Base-by-base conservation (phyloP, 768 basidiomycete species). In the Boletus tylopilopsis region DNA sequence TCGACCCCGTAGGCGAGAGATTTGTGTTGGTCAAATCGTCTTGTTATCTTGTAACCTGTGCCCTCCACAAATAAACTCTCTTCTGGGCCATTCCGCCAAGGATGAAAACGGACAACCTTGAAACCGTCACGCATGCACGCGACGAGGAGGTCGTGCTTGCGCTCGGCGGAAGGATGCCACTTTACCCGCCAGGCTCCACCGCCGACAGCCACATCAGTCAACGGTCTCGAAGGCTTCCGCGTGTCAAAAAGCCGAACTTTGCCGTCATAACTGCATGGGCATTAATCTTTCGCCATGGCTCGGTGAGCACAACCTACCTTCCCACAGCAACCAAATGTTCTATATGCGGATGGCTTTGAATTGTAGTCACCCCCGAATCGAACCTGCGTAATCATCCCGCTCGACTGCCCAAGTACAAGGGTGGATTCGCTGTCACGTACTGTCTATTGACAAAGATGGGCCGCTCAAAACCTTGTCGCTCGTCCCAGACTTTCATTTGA, bases 51-150 rank as follows among this genome's bases (percentile, higher is more conserved):
- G 44, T 74, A 68, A 40, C 56, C 19, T 6, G 50, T 38, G 21
- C 47, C 64, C 27, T 53, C 53, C 25, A 38, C 39, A 27, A 49
- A 39, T n/a, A 56, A 37, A 3, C 45, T 37, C 13, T 23, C 38
- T 19, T 38, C 53, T 11, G 21, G 9, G 13, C 39, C 45, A 25
- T 45, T 15, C 29, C 16, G 44, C 32, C 29, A 45, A 32, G 59
- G 56, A 23, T 49, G 46, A 35, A 64, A 63, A 46, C 48, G 68
- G 50, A 90, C 66, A 6, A 95, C 75, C 63, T 96, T 96, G 77
- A 92, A 94, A 10, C 95, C 94, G 54, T 93, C 93, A 63, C 95
- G 94, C 96, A 98, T 99, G 62, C 90, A 93, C 0, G 94, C 96
- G n/a, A 93, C 82, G 18, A 97, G 78, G 2, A 98, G 75, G 60